A percentile compares a stretch with the other conserved stretches of the same genome.
Evolutionary conservation across 2,329 filamentous ascomycete species (phyloP).

Genomic region (Cordyceps cateniannulata): DNA sequence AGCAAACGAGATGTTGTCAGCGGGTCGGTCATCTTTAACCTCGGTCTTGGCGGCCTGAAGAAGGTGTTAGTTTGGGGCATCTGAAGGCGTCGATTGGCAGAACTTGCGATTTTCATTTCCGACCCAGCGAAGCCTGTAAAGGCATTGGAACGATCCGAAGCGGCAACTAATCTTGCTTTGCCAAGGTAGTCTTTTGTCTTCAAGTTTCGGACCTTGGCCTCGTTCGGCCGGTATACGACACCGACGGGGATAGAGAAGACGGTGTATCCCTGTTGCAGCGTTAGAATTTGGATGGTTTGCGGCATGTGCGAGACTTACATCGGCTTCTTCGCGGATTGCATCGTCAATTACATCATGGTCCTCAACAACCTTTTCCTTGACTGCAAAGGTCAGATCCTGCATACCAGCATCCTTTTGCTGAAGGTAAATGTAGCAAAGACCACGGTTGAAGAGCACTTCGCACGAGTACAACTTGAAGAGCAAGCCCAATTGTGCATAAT

Average conservation of each 20-base stretch:
- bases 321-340: conserved; percentile 85
- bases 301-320: conserved; percentile 48
- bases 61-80: neutral
- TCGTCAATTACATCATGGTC: conserved; percentile 98
- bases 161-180: conserved; percentile 88
- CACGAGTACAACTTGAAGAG: conserved; percentile 97
- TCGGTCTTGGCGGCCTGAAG: conserved; percentile 42
- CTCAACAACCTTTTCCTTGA: conserved; percentile 91
- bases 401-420: conserved; percentile 86
- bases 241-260: conserved; percentile 98
- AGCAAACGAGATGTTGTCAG: conserved; percentile 82
- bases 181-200: conserved; percentile 97
- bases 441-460: conserved; percentile 95
- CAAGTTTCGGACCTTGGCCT: conserved; percentile 95
- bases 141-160: conserved; percentile 71
- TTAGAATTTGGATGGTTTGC: conserved; percentile 17
- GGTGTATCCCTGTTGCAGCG: conserved; percentile 71
- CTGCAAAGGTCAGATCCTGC: conserved; percentile 83
- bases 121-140: conserved; percentile 77
- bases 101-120: conserved; percentile 66
- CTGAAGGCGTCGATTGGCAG: neutral
- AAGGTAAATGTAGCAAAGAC: conserved; percentile 94
- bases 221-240: conserved; percentile 90
- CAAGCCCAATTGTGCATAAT: conserved; percentile 92
- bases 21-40: conserved; percentile 70